Conservation (phyloP, 768 basidiomycete species). For the Xerocomus spinulosus region DNA sequence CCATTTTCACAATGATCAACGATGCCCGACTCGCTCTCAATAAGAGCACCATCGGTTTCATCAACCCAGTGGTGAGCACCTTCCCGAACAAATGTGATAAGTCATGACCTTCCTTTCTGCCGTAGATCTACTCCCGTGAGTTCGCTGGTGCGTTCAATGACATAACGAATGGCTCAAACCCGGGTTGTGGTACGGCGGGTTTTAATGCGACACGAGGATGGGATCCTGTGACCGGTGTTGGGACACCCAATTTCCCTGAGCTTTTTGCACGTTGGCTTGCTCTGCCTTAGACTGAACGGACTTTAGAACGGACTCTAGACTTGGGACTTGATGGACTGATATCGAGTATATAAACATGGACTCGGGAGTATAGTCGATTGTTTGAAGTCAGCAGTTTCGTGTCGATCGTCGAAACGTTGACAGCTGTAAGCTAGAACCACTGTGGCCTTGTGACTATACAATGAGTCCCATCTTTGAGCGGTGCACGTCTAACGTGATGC, state of each 20-base stretch:
- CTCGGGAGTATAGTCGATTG: too few relatives aligned
- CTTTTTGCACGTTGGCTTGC: slow-evolving; percentile 30
- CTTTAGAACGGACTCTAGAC: too few relatives aligned
- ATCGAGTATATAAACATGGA: too few relatives aligned
- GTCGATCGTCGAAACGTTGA: too few relatives aligned
- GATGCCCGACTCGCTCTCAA: slow-evolving; percentile 29
- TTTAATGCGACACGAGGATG: slow-evolving; percentile 23
- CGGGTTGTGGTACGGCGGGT: slow-evolving; percentile 27
- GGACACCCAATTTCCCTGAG: slow-evolving; percentile 45
- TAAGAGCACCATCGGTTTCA: slow-evolving; percentile 34
- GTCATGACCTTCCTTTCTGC: not conserved
- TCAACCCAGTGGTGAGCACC: slow-evolving; percentile 41
- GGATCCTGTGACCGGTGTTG: slow-evolving; percentile 35
- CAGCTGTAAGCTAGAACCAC: too few relatives aligned
- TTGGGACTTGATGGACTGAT: too few relatives aligned
- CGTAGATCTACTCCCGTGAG: slow-evolving; percentile 16
- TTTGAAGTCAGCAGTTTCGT: too few relatives aligned
- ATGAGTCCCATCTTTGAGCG: too few relatives aligned
- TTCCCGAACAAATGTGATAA: not conserved
- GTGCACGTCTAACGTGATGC: too few relatives aligned
- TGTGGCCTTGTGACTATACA: too few relatives aligned
- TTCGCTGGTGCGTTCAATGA: slow-evolving; percentile 19
- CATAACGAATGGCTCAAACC: slow-evolving; percentile 20
- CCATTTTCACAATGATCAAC: slow-evolving; percentile 33
- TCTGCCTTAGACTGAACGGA: not conserved